Evolutionary conservation across 1,284 basidiomycete species (phyloP), one percentile per base, ranked within the genome.

Genomic region (Neolentinus lepideus): DNA sequence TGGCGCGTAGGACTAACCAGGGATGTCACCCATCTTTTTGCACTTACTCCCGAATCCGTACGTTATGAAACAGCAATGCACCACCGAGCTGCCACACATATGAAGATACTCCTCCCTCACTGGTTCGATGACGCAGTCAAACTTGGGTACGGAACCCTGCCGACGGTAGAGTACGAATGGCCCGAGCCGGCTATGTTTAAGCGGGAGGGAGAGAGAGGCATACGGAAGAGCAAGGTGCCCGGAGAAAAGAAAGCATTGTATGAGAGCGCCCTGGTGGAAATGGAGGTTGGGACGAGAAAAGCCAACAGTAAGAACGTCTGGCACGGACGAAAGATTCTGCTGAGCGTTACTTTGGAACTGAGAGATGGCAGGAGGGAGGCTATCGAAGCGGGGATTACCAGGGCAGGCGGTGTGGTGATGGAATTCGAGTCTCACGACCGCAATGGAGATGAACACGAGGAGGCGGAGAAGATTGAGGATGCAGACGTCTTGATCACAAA

Each of bases 11-110:
- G 83, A 3, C 78, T 93, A 53, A 92, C 90, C 0, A 79, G 80
- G 57, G 92, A 95, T 60, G 86, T 93, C 36, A 94, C 92, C 1
- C 92, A 95, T 67, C 77, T 94, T 51, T 88, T 95, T 62, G 83
- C 84, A 27, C 68, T 85, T 25, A 69, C 71, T 22, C 64, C 69
- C 0, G 74, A 71, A 1, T 76, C 75, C 11, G 73, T 75, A 51
- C 87, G 85, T 66, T 88, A 86, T 64, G 70, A 75, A 24, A 83
- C 81, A 0, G 86, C 85, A 2, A 69, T 88, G 62, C 77, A 82
- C 58, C 81, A 77, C 64, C 75, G 79, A 54, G 66, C 75, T 2
- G 68, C 74, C 56, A 83, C 81, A 0, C 68, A 71, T 16, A 77
- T 90, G 62, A 80, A 78, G 57, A 73, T 90, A 19, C 64, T 92